These are phyloP conservation scores for Talaromyces pinophilus DNA, from an alignment of 2,329 filamentous ascomycete genomes.

Conservation along the genomic window DNA sequence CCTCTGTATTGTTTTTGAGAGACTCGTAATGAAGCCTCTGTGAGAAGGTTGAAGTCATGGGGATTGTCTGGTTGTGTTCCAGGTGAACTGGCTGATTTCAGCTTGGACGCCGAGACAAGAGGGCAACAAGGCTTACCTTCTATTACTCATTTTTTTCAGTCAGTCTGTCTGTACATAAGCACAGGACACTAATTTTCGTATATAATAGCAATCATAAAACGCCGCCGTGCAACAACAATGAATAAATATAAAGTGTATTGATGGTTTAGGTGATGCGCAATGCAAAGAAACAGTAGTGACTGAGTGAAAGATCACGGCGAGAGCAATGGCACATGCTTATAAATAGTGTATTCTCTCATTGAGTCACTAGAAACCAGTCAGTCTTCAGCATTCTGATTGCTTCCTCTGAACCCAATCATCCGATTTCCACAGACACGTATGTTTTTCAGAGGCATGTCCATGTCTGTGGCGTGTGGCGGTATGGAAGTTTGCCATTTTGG, in stretches of 20 bases:
- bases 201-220: neutral
- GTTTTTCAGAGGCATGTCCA: too few relatives aligned
- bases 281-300: constrained; percentile 8
- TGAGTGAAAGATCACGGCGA: neutral
- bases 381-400: neutral
- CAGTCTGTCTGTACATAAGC: neutral
- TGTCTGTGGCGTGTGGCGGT: neutral
- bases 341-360: neutral
- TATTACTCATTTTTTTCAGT: neutral
- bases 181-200: neutral
- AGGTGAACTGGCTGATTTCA: neutral
- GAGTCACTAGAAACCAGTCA: constrained; percentile 5
- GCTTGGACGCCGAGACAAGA: neutral
- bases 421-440: neutral
- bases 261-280: constrained; percentile 9
- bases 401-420: neutral
- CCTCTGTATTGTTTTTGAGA: neutral
- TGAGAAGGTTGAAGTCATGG: neutral
- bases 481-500: neutral
- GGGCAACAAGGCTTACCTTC: neutral
- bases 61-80: neutral
- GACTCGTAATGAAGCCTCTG: constrained; percentile 5
- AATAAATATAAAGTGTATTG: neutral
- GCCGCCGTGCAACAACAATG: neutral
- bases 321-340: constrained; percentile 5